Percentiles rank a stretch among this genome's conserved stretches.
These are phyloP conservation scores for Rhodotorula sp. DNA, from an alignment of 1,284 basidiomycete species.

Conservation along the genomic window DNA sequence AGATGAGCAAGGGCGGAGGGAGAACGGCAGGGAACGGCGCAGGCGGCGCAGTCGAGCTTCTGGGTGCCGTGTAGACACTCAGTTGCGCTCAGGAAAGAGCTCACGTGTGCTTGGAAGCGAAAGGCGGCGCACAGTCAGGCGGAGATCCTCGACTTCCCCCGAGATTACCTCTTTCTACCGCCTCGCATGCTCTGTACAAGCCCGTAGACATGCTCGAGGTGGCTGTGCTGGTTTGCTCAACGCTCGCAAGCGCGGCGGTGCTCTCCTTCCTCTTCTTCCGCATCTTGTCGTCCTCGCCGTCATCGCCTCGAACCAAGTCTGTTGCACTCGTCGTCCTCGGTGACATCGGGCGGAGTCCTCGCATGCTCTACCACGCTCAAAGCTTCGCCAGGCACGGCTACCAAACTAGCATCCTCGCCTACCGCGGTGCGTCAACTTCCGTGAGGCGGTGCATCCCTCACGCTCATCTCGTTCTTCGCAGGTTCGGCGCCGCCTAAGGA, in stretches of 20 bases:
- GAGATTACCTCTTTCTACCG: too few species aligned
- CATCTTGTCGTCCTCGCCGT: not conserved
- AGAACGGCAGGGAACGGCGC: too few species aligned
- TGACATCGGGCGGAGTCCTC: conserved; percentile 90
- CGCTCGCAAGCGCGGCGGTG: not conserved
- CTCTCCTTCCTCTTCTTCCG: not conserved
- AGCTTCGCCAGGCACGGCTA: conserved; percentile 82
- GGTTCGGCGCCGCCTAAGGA: conserved; percentile 73
- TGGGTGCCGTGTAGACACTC: too few species aligned
- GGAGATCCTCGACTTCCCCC: too few species aligned
- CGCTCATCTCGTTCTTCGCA: conserved; percentile 47
- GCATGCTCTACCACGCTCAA: conserved; percentile 98
- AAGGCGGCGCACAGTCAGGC: too few species aligned
- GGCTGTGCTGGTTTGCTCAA: not conserved
- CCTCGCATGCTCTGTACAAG: not conserved
- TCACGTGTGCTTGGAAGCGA: too few species aligned
- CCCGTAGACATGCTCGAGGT: too few species aligned
- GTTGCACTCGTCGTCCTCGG: conserved; percentile 90
- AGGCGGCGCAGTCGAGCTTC: too few species aligned
- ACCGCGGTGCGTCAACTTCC: conserved; percentile 63
- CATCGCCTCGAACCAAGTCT: conserved; percentile 46
- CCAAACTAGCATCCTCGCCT: conserved; percentile 80
- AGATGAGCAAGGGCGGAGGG: too few species aligned
- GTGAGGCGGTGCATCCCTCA: not conserved
- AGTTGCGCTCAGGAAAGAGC: too few species aligned